Evolutionary conservation across 129 eudicot genomes (phyloP), one percentile per base, ranked within the genome.

Genomic region (Escallonia herrerae): DNA sequence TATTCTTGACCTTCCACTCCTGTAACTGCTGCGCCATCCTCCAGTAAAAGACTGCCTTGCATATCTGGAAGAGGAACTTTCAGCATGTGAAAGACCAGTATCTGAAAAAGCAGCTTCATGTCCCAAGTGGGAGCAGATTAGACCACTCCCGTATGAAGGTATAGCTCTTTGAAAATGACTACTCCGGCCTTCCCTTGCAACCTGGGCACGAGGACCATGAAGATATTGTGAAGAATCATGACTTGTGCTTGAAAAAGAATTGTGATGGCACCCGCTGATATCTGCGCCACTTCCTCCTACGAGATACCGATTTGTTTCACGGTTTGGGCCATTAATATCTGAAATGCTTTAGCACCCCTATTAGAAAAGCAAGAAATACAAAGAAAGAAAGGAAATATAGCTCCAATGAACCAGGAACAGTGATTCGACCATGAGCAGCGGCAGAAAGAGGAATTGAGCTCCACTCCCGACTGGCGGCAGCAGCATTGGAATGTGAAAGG

Each of bases 11-110:
- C 87, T 78, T 43, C 76, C 79, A 63, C 72, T 82, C 71, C 87
- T 68, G 76, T 79, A 82, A 75, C 64, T 75, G 66, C 74, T 62
- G 40, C 72, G 79, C 79, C 75, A 75, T 72, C 87, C 87, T 54
- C 79, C 64, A 2, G 74, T 62, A 62, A 68, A 60, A 11, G 63
- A 68, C 69, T 74, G 74, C 71, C 87, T 76, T 37, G 74, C 58
- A 72, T 78, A 63, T 75, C 81, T 78, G 40, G 83, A 67, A 42
- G 76, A 75, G 72, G 72, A 72, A 67, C 43, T 56, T 22, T 57
- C 74, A 2, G 62, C 58, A 60, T 48, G 56, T 50, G 81, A 0
- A 64, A 56, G 48, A 49, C 68, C 76, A 58, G 58, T 59, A 7
- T 67, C 63, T n/a, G 74, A 65, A 8, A 76, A 58, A 11, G 72